Evolutionary conservation across 371 early-diverging fungal genomes (phyloP).

Genomic region (Conidiobolus incongruus): DNA sequence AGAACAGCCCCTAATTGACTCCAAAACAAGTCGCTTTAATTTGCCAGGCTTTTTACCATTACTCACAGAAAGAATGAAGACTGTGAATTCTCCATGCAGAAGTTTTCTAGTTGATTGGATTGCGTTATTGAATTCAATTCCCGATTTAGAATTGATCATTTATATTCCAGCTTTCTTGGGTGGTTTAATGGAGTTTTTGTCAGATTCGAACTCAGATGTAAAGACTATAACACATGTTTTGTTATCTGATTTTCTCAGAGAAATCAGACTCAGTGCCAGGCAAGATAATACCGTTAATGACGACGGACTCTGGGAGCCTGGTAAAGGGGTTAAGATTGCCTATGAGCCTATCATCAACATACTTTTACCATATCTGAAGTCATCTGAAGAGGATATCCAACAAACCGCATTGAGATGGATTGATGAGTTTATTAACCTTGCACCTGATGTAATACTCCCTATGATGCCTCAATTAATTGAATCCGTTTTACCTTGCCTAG

Average conservation of each 20-base stretch:
- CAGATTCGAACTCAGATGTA: constrained; percentile 69
- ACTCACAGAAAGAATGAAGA: constrained; percentile 63
- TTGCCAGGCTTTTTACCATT: constrained; percentile 74
- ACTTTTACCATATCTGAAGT: constrained; percentile 51
- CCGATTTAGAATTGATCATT: constrained; percentile 67
- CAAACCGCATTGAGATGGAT: constrained; percentile 70
- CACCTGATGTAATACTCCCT: constrained; percentile 48
- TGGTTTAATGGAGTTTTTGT: constrained; percentile 59
- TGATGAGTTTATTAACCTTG: constrained; percentile 54
- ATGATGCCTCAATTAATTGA: constrained; percentile 49
- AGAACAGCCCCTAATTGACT: constrained; percentile 12
- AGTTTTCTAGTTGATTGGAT: constrained; percentile 85
- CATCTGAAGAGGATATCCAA: constrained; percentile 61
- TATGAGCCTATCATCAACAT: constrained; percentile 57
- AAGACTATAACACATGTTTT: constrained; percentile 36
- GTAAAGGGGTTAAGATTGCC: constrained; percentile 50
- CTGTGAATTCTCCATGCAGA: constrained; percentile 63
- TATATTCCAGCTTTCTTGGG: constrained; percentile 75
- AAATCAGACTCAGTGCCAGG: constrained; percentile 52
- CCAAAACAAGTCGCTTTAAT: constrained; percentile 34
- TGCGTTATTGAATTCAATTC: constrained; percentile 61
- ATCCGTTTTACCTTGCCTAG: constrained; percentile 53
- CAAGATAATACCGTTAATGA: constrained; percentile 19
- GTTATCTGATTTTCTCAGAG: constrained; percentile 49
- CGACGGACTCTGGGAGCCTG: constrained; percentile 44